phyloP scores from a whole-genome alignment of 345 rosid species.

The Trapa bicornis region DNA sequence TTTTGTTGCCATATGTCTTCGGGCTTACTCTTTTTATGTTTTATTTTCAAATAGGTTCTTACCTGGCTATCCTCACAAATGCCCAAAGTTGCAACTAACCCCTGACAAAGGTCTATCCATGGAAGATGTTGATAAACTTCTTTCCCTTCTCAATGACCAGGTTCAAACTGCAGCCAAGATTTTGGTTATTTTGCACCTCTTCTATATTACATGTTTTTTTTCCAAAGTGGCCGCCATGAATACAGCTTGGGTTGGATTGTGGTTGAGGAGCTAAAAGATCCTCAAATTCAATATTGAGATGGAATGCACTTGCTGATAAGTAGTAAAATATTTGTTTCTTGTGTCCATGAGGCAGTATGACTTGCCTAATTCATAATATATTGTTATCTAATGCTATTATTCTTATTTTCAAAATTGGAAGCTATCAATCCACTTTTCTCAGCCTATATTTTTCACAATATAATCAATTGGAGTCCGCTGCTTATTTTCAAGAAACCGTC shows the following conservation, averaged over 20 bases:
- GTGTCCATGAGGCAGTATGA: background rate
- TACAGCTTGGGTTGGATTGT: background rate
- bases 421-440: background rate
- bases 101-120: slow-evolving; percentile 71
- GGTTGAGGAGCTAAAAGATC: background rate
- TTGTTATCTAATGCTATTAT: background rate
- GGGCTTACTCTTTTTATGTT: background rate
- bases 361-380: background rate
- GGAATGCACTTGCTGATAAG: background rate
- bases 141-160: slow-evolving; percentile 78
- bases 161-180: slow-evolving; percentile 17
- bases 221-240: background rate
- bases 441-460: background rate
- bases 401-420: background rate
- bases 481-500: no score
- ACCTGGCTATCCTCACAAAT: slow-evolving; percentile 94
- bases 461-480: background rate
- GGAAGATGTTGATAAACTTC: slow-evolving; percentile 59
- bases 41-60: slow-evolving; percentile 44
- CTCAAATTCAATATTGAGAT: background rate
- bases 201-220: background rate
- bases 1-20: background rate
- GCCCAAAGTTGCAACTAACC: slow-evolving; percentile 69
- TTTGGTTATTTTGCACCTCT: slow-evolving; percentile 2
- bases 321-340: background rate